Conservation (phyloP, 768 basidiomycete species). For the Phlebiopsis gigantea region DNA sequence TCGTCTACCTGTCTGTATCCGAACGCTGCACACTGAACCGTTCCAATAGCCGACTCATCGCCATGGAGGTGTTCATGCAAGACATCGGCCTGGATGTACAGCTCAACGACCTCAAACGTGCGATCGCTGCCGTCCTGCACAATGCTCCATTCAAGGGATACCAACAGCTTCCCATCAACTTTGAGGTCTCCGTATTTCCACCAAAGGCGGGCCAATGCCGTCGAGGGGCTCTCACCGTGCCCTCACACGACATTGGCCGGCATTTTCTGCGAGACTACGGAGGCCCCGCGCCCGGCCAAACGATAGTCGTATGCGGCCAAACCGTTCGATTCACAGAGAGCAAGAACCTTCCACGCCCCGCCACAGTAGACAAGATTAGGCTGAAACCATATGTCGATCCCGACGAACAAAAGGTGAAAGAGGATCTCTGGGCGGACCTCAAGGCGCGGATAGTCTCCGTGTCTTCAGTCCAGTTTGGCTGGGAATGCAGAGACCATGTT, state of each 20-base stretch:
- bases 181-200: slow-evolving; percentile 46
- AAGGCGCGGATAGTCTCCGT: slow-evolving; percentile 27
- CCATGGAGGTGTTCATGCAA: slow-evolving; percentile 32
- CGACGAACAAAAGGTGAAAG: slow-evolving; percentile 1
- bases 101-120: slow-evolving; percentile 15
- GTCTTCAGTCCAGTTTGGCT: slow-evolving; percentile 48
- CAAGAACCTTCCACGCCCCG: slow-evolving; percentile 12
- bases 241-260: slow-evolving; percentile 32
- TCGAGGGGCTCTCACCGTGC: slow-evolving; percentile 36
- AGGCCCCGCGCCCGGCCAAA: slow-evolving; percentile 11
- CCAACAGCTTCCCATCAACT: slow-evolving; percentile 38
- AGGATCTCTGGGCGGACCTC: slow-evolving; percentile 20
- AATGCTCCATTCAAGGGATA: slow-evolving; percentile 29
- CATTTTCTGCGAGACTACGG: slow-evolving; percentile 42
- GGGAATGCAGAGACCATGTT: slow-evolving; percentile 53
- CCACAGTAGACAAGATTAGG: slow-evolving; percentile 31
- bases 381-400: slow-evolving; percentile 12
- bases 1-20: neutral
- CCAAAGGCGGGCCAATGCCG: slow-evolving; percentile 14
- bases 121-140: slow-evolving; percentile 44
- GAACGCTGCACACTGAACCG: neutral
- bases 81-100: slow-evolving; percentile 19
- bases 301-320: slow-evolving; percentile 27
- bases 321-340: slow-evolving; percentile 23
- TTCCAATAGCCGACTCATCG: neutral